Evolutionary conservation across 345 rosid species (phyloP).

Genomic region (Physaria fendleri): DNA sequence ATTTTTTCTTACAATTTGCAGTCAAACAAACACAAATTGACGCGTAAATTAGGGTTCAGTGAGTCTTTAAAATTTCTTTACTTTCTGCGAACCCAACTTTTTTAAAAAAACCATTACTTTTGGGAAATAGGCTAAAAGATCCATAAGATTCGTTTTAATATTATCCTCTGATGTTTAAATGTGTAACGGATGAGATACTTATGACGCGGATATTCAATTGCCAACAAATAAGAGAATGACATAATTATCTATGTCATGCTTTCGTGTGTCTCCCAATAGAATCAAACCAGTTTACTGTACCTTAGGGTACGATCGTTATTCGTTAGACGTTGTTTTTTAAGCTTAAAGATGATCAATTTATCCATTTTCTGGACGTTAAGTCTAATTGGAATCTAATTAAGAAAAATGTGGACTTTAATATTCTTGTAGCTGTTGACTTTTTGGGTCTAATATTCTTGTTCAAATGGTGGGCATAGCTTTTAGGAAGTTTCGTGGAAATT

Average conservation of each 20-base stretch:
- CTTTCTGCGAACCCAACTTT: too few relatives aligned
- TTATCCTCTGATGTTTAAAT: too few relatives aligned
- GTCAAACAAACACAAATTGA: constrained; percentile 2
- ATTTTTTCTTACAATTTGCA: background rate
- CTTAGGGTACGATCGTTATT: background rate
- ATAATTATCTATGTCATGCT: constrained; percentile 13
- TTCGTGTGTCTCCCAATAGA: background rate
- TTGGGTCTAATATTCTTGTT: background rate
- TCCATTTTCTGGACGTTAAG: constrained; percentile 4
- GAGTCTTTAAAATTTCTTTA: too few relatives aligned
- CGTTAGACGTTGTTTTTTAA: background rate
- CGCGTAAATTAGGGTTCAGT: constrained; percentile 7
- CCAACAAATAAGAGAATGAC: background rate
- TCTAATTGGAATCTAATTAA: background rate
- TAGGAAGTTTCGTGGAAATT: constrained; percentile 20
- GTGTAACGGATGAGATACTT: constrained; percentile 7
- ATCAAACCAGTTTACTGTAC: background rate
- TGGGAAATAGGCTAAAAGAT: too few relatives aligned
- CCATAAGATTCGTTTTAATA: too few relatives aligned
- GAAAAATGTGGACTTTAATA: background rate
- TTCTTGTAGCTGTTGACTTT: constrained; percentile 23
- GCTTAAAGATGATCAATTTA: background rate
- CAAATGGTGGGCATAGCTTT: constrained; percentile 14
- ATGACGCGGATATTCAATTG: background rate
- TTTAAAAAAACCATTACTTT: too few relatives aligned